Conservation (phyloP, 139 green algal species). For the Microglena sp. region DNA sequence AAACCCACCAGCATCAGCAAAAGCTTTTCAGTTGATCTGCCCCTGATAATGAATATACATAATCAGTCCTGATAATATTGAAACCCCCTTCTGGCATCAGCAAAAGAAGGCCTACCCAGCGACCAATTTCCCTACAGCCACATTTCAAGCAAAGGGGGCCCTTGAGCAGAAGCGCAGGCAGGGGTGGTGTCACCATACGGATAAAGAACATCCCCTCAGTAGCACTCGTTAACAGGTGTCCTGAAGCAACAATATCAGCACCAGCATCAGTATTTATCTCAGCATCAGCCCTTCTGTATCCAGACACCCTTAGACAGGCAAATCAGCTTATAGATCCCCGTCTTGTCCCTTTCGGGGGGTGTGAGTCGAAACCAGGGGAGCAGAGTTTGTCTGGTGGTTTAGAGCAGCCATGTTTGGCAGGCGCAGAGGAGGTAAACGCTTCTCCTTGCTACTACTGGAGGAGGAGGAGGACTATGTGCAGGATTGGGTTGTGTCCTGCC, state of each 20-base stretch:
- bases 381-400: not conserved
- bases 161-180: too few species aligned
- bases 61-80: too few species aligned
- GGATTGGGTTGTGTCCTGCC: slow-evolving; percentile 50
- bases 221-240: too few species aligned
- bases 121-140: too few species aligned
- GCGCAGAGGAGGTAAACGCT: slow-evolving; percentile 35
- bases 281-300: not conserved
- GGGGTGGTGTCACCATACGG: too few species aligned
- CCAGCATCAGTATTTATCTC: slow-evolving; percentile 1
- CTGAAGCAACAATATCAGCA: slow-evolving; percentile 8
- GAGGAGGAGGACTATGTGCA: slow-evolving; percentile 52
- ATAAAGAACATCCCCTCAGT: too few species aligned
- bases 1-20: too few species aligned
- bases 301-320: not conserved
- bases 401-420: slow-evolving; percentile 30
- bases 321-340: slow-evolving; percentile 10
- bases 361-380: not conserved
- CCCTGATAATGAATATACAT: too few species aligned
- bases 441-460: slow-evolving; percentile 78
- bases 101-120: too few species aligned
- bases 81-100: too few species aligned
- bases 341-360: not conserved
- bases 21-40: too few species aligned
- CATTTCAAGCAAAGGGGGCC: too few species aligned